These are phyloP conservation scores for Taphrina sp. DNA, from an alignment of 1,139 yeast genomes.

Conservation along the genomic window DNA sequence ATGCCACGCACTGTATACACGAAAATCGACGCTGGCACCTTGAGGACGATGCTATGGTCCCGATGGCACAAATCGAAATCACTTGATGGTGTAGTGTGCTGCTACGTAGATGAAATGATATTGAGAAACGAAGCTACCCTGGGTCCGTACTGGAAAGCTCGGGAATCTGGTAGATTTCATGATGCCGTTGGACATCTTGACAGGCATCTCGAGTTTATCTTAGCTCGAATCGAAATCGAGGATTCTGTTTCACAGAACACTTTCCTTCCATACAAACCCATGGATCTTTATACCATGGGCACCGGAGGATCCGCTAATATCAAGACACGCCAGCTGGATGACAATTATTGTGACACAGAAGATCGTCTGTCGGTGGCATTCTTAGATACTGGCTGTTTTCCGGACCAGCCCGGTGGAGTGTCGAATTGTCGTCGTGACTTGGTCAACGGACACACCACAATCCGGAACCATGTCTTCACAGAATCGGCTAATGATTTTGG, in stretches of 20 bases:
- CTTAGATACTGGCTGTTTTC: constrained; percentile 17
- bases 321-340: constrained; percentile 8
- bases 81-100: constrained; percentile 14
- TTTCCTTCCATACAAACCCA: constrained; percentile 10
- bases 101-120: constrained; percentile 8
- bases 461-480: constrained; percentile 19
- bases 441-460: constrained; percentile 15
- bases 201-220: constrained; percentile 7
- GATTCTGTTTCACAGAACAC: constrained; percentile 17
- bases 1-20: neutral
- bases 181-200: constrained; percentile 3
- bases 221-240: constrained; percentile 9
- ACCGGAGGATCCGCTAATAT: constrained; percentile 21
- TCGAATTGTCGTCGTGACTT: constrained; percentile 25
- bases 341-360: constrained; percentile 13
- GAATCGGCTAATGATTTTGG: constrained; percentile 23
- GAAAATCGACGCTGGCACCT: constrained; percentile 5
- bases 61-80: constrained; percentile 23
- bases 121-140: constrained; percentile 1
- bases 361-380: constrained; percentile 9
- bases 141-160: neutral
- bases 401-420: constrained; percentile 21
- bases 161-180: constrained; percentile 2
- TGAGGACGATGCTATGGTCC: constrained; percentile 9
- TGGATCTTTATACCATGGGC: constrained; percentile 22